Evolutionary conservation across 1,284 basidiomycete species (phyloP), one percentile per base, ranked within the genome.

Genomic region (Trichosporon sp.): DNA sequence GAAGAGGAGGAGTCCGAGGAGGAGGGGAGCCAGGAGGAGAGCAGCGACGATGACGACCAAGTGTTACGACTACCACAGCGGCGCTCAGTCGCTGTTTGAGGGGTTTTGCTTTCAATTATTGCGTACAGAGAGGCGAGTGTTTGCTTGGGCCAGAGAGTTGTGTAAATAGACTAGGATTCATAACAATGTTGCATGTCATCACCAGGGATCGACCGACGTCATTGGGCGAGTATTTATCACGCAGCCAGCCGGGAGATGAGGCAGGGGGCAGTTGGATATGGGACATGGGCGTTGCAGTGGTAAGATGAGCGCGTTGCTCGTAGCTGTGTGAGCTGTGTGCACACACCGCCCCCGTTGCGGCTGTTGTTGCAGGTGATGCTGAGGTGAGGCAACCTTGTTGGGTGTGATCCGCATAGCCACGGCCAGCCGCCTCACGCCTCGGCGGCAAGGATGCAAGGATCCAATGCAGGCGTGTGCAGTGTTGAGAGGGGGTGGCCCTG

Each of bases 1-100:
- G 38, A 35, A 21, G 65, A 66, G 25, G 63, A 67, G 12, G 65
- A 27, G 5, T 65, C n/a, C 18, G 23, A 53, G 18, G 56, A 68
- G 56, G 62, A 69, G 21, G 65, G 69, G 42, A 38, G 70, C n/a
- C 68, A 71, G 29, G 73, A 68, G 31, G 67, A 72, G 56, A 65
- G 65, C 25, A 69, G 64, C 18, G 66, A 56, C 25, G 65, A 62
- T 4, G 58, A 34, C 51, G 56, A 66, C 8, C 29, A 29, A n/a
- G 35, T 42, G 15, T 60, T 31, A n/a, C 56, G 27, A 31, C 15
- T 31, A 7, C 27, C 27, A 4, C 29, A 31, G 29, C 56, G 56
- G 7, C 27, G 56, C 25, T 13, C 51, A n/a, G 27, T n/a, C 15
- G 27, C 29, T 31, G 56, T 15, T 2, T 31, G 12, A 31, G 56